Evolutionary conservation across 1,284 basidiomycete species (phyloP), one percentile per base, ranked within the genome.

Genomic region (Anthracocystis walkeri): DNA sequence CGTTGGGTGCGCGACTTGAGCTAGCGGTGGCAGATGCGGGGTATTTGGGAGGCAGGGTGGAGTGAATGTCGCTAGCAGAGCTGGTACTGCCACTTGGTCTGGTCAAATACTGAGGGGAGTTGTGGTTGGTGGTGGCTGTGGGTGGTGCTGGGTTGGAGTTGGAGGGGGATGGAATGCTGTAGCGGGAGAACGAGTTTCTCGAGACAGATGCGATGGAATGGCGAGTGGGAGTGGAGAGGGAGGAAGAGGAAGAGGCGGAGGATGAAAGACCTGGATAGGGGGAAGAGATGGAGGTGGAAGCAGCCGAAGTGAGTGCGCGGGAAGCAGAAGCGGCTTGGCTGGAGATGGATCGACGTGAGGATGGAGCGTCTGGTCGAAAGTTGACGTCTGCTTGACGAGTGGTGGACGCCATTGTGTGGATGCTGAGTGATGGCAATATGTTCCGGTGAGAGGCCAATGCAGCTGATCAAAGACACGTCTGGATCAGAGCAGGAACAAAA

Each of bases 311-410:
- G 18, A 70, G 58, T 2, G 52, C 42, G 14, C 53, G 61, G 1
- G 67, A 70, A 1, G 68, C 68, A 14, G 68, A 71, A 23, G 62
- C 68, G 29, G 68, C 68, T 46, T 65, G 68, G 29, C 58, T 61
- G n/a, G 68, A 71, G 18, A 71, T 71, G 62, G 68, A 71, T 14
- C 68, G 54, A 33, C 68, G 48, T 2, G 60, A 65, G n/a, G 68
- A 14, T 11, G 53, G 48, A 27, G 41, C 18, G 18, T 49, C 51
- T 6, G 60, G 10, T 5, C 66, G 60, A 18, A 33, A 3, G 40
- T 6, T 7, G 40, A 23, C 29, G 18, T 65, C 54, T 33, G 31
- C 38, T 0, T 23, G 31, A 21, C 49, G 44, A 33, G 58, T 65
- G 12, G 58, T 45, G 55, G 62, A 65, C 3, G 55, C 53, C 67